phyloP scores from a whole-genome alignment of 768 basidiomycete genomes.

The Coprinopsis sp. region DNA sequence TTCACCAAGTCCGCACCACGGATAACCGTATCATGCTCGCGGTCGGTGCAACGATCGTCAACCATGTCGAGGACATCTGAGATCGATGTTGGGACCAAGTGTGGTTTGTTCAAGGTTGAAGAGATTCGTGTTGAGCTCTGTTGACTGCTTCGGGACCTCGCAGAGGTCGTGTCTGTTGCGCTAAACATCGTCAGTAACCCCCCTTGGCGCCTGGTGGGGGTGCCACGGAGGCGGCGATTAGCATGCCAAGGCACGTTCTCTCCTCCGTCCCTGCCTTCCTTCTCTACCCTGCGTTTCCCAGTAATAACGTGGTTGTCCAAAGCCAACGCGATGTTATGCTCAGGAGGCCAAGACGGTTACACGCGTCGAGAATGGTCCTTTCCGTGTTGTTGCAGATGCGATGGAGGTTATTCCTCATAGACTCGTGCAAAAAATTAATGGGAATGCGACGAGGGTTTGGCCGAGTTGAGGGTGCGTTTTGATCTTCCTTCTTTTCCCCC shows the following conservation, averaged over 20 bases:
- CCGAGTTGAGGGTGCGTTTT: conserved; percentile 85
- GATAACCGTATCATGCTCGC: conserved; percentile 98
- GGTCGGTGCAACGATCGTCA: conserved; percentile 94
- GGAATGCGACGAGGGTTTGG: conserved; percentile 90
- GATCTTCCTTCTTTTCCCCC: background rate
- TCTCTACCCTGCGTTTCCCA: too few relatives aligned
- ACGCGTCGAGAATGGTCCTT: conserved; percentile 89
- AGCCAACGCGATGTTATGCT: too few relatives aligned
- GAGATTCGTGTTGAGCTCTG: conserved; percentile 99
- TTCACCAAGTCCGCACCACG: conserved; percentile 96
- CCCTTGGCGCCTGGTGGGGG: conserved; percentile 94
- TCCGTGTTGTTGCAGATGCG: conserved; percentile 88
- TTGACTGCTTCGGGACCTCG: conserved; percentile 96
- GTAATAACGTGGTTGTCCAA: too few relatives aligned
- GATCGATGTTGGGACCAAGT: conserved; percentile 85
- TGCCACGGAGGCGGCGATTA: conserved; percentile 97
- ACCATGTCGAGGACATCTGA: conserved; percentile 92
- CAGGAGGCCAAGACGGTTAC: conserved; percentile 73
- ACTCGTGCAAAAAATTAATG: conserved; percentile 91
- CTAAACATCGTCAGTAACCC: conserved; percentile 98
- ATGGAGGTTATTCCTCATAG: conserved; percentile 97
- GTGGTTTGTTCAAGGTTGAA: conserved; percentile 95
- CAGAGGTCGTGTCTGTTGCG: conserved; percentile 96
- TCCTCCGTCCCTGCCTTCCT: too few relatives aligned
- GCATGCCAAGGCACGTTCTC: conserved; percentile 78